Percentiles rank a stretch among this genome's conserved stretches.
These are phyloP conservation scores for Delonix regia DNA, from an alignment of 306 rosid species.

Conservation along the genomic window DNA sequence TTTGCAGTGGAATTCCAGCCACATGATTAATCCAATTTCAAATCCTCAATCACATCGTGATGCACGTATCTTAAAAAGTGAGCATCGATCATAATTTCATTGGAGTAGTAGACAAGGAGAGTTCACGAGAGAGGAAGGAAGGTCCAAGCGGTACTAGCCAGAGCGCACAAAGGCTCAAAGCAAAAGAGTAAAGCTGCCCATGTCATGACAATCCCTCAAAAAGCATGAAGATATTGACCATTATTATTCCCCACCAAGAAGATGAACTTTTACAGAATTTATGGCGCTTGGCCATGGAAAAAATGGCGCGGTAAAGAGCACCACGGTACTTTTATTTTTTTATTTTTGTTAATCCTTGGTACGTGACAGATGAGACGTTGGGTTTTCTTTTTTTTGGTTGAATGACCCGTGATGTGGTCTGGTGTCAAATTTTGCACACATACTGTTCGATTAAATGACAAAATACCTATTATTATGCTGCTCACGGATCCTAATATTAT, in stretches of 20 bases:
- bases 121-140: conserved; percentile 42
- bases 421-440: conserved; percentile 22
- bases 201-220: conserved; percentile 41
- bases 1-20: conserved; percentile 5
- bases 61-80: conserved; percentile 37
- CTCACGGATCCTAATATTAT: conserved; percentile 39
- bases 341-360: conserved; percentile 23
- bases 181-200: conserved; percentile 43
- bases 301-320: conserved; percentile 14
- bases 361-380: conserved; percentile 37
- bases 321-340: background rate
- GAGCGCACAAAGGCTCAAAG: conserved; percentile 32
- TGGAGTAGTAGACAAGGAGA: conserved; percentile 22
- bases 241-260: background rate
- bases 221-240: conserved; percentile 50
- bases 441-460: conserved; percentile 33
- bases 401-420: conserved; percentile 35
- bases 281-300: background rate
- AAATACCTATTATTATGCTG: conserved; percentile 31
- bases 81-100: conserved; percentile 17
- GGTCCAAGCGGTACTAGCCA: conserved; percentile 34
- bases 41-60: conserved; percentile 26
- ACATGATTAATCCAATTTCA: background rate
- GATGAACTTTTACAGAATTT: conserved; percentile 4
- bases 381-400: conserved; percentile 3